Evolutionary conservation across 805 yeast species (phyloP).

Genomic region (Yamadazyma sp.): DNA sequence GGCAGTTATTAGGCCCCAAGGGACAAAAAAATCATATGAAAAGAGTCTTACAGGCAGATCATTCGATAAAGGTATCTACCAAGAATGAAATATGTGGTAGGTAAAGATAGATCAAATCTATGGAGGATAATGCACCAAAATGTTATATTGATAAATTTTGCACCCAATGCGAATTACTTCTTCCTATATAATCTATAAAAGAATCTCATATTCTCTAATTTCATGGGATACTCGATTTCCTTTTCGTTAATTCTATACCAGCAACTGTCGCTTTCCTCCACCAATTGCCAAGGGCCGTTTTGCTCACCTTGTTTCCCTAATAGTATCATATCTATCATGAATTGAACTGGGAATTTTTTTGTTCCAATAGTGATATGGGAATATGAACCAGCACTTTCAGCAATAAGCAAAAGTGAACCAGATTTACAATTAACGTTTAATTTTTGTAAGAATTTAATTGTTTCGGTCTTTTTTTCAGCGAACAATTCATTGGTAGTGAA

Average conservation of each 20-base stretch:
- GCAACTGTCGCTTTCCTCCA: conserved; percentile 66
- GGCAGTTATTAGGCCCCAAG: too few species aligned
- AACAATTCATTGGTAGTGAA: conserved; percentile 89
- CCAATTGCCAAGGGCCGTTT: conserved; percentile 62
- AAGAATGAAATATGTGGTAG: too few species aligned
- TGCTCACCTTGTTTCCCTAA: conserved; percentile 45
- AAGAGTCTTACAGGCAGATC: too few species aligned
- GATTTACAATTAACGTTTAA: conserved; percentile 48
- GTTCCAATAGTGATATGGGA: conserved; percentile 75
- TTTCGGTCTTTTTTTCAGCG: conserved; percentile 58
- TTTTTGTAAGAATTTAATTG: conserved; percentile 57
- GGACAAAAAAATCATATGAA: too few species aligned
- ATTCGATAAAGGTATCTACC: too few species aligned
- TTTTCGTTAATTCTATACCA: conserved; percentile 67
- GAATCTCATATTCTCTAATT: conserved; percentile 84
- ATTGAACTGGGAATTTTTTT: conserved; percentile 79
- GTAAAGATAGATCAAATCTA: too few species aligned
- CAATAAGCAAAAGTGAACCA: conserved; percentile 63
- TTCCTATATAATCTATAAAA: conserved; percentile 72
- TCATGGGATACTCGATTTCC: conserved; percentile 55
- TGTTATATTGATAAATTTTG: background rate
- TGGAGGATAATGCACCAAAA: too few species aligned
- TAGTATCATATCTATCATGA: conserved; percentile 69
- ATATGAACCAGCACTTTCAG: conserved; percentile 89
- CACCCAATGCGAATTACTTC: conserved; percentile 29